phyloP scores from a whole-genome alignment of 306 rosid species.

The Fragaria nilgerrensis region DNA sequence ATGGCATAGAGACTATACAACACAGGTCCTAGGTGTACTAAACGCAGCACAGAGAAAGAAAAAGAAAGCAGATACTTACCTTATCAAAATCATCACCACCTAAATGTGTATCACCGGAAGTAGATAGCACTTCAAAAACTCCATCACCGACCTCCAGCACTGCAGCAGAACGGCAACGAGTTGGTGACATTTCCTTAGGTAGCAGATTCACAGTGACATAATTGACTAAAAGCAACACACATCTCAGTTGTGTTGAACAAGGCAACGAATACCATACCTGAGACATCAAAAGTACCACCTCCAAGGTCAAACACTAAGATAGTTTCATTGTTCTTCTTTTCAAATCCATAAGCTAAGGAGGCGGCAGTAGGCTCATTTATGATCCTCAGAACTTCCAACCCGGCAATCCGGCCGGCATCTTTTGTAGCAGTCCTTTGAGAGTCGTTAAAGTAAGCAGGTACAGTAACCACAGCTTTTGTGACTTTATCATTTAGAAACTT shows the following conservation, averaged over 20 bases:
- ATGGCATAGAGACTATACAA: background rate
- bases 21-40: background rate
- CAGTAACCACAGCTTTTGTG: slow-evolving; percentile 92
- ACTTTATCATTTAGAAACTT: slow-evolving; percentile 91
- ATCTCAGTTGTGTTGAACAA: no score
- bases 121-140: no score
- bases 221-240: no score
- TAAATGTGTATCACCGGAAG: no score
- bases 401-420: slow-evolving; percentile 96
- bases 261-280: no score
- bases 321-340: slow-evolving; percentile 85
- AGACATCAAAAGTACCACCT: no score
- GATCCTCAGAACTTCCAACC: slow-evolving; percentile 82
- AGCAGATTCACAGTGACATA: no score
- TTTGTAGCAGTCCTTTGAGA: slow-evolving; percentile 93
- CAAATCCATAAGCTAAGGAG: slow-evolving; percentile 89
- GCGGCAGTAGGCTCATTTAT: slow-evolving; percentile 95
- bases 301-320: slow-evolving; percentile 92
- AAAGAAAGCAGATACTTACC: slow-evolving; percentile 32
- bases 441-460: slow-evolving; percentile 94
- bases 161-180: no score
- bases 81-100: slow-evolving; percentile 97
- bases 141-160: no score
- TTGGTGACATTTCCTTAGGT: no score
- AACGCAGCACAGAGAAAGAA: background rate